phyloP scores from a whole-genome alignment of 2,329 filamentous ascomycete genomes.

The Penicillium sp. region DNA sequence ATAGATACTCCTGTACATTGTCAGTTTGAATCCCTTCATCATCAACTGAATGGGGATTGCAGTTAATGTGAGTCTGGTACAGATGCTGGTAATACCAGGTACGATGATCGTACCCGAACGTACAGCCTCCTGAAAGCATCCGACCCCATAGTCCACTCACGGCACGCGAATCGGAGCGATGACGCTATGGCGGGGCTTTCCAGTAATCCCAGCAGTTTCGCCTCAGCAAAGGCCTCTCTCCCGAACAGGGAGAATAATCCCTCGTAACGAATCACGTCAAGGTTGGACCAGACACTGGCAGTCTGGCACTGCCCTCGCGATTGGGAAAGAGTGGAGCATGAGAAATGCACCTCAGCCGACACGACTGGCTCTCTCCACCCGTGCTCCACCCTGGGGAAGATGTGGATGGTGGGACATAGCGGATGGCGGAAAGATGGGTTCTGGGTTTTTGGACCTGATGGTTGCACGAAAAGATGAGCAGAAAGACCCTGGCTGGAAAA shows the following conservation, averaged over 20 bases:
- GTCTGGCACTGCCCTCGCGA: constrained; percentile 2
- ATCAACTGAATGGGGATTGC: no score
- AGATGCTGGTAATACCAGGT: constrained; percentile 24
- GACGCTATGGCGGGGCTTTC: constrained; percentile 33
- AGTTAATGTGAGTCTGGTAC: not conserved
- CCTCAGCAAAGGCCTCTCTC: not conserved
- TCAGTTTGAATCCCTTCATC: not conserved
- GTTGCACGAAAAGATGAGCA: constrained; percentile 8
- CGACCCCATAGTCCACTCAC: constrained; percentile 18
- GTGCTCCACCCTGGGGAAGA: constrained; percentile 24
- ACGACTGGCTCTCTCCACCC: constrained; percentile 23
- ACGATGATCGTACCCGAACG: constrained; percentile 17
- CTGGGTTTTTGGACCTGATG: constrained; percentile 1
- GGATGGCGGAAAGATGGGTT: constrained; percentile 1
- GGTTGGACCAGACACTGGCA: constrained; percentile 2
- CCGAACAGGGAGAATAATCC: not conserved
- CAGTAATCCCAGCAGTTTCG: not conserved
- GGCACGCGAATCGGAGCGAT: constrained; percentile 18
- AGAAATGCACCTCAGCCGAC: constrained; percentile 7
- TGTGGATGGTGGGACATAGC: constrained; percentile 5
- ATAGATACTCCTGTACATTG: not conserved
- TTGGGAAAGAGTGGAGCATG: constrained; percentile 19
- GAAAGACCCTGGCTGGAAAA: not conserved
- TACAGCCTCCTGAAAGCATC: constrained; percentile 1
- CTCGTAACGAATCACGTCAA: constrained; percentile 6